Base-by-base conservation (phyloP, 176 grass and related monocot genomes). In the Saccharum officinarum region DNA sequence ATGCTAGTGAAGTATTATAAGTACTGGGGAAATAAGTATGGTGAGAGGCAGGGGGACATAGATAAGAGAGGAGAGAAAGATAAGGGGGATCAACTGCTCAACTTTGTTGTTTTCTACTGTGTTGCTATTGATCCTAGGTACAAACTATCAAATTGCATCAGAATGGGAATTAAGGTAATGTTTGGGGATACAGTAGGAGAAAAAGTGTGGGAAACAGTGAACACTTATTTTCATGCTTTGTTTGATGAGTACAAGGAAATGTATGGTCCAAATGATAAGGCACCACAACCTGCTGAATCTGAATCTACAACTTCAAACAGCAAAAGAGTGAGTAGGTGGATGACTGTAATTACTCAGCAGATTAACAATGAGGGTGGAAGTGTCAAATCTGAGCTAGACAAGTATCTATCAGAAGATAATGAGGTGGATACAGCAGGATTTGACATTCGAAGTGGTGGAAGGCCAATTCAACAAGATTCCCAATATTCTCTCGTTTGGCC, bases 381-480 rank as follows among this genome's bases (percentile, higher is more conserved):
- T 0, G 10, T 3, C 0, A 64, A 64, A 2, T 64, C 70, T 64
- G 76, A 78, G 42, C 7, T 78, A 63, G n/a, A 78, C 6, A 78
- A 78, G 15, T 78, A 30, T 7, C 7, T 78, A 0, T 3, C 7
- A 0, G 22, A 64, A 64, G 76, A 78, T 1, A 78, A 63, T 30
- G 14, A 78, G 61, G n/a, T 28, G 4, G 57, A 64, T 1, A 34
- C 7, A 2, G 18, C 18, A 5, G n/a, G 10, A 0, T 79, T 79
- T 64, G 76, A 79, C 3, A 77, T 60, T 61, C 75, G 40, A 13
- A 61, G 6, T 57, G 41, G 30, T 76, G 49, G 30, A 76, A 76
- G 49, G 49, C 20, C 30, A 76, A 28, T 73, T 8, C 10, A 16
- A 14, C 44, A 14, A 73, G 41, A 46, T 73, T 73, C 7, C 25